phyloP scores from a whole-genome alignment of 2,329 filamentous ascomycete genomes.

The Ceratocystis cacaofunesta region DNA sequence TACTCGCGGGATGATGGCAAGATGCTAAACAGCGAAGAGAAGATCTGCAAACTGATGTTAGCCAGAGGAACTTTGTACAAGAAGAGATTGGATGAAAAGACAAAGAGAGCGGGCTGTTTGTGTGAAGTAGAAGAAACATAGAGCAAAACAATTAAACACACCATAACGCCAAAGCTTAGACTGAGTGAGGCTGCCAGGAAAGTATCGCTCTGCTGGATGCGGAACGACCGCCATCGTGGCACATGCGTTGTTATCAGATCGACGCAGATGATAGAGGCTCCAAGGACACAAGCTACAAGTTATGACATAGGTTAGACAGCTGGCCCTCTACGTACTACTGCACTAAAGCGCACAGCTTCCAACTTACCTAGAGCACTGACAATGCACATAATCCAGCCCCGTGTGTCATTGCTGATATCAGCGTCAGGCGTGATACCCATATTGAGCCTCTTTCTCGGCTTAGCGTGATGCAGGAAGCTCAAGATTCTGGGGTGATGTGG shows the following conservation, averaged over 20 bases:
- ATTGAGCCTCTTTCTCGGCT: neutral
- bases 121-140: constrained; percentile 1
- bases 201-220: constrained; percentile 73
- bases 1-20: constrained; percentile 73
- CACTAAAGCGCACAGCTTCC: too few relatives aligned
- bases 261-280: constrained; percentile 73
- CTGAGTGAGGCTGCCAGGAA: constrained; percentile 83
- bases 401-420: constrained; percentile 58
- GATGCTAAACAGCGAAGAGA: constrained; percentile 87
- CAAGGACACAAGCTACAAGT: constrained; percentile 47
- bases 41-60: constrained; percentile 45
- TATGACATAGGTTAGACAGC: neutral
- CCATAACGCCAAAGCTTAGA: constrained; percentile 93
- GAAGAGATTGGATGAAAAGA: neutral
- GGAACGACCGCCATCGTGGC: constrained; percentile 61
- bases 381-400: constrained; percentile 85
- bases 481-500: neutral
- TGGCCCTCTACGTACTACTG: neutral
- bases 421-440: neutral
- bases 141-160: constrained; percentile 28
- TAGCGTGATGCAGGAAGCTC: neutral
- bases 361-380: constrained; percentile 58
- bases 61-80: constrained; percentile 7
- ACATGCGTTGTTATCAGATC: constrained; percentile 62
- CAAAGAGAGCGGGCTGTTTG: neutral